Base-by-base conservation (phyloP, 345 rosid species). In the Microcos paniculata region DNA sequence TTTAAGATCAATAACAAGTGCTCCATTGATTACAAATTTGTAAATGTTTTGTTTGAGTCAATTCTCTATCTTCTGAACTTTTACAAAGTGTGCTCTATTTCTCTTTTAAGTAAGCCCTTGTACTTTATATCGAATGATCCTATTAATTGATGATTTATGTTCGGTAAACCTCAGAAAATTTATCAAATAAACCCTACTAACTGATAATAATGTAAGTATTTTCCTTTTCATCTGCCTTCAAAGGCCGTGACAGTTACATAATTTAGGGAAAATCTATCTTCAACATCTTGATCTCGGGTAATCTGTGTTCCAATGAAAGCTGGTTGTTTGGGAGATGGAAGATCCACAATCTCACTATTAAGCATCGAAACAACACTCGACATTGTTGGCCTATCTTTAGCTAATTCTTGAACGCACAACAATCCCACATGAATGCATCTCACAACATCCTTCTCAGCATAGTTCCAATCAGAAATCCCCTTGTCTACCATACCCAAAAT, bases 351-450 rank as follows among this genome's bases (percentile, higher is more conserved):
- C 38, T 82, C 78, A 76, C 76, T 53, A 5, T 26, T 77, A 42
- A 71, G 38, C 35, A 56, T 71, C 13, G 64, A 71, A 28, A 55
- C 63, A 8, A 53, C 52, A 13, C 7, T 40, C 8, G 81, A 46
- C 46, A 77, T 70, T 1, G 30, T 43, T 19, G 79, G 74, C 46
- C 81, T 77, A 11, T 81, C 81, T n/a, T 78, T 55, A 12, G 74
- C 80, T 1, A 26, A 62, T 48, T 83, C 82, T 53, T 83, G 82
- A 35, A 75, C 82, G 13, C 80, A 75, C 21, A 83, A 38, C 40
- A 79, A 71, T 8, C 85, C 79, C 48, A 83, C 74, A 33, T 83
- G 75, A 8, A 76, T 13, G 56, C 78, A 61, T 63, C 43, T 63
- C 26, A 31, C 35, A 2, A 63, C 38, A 6, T 63, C 48, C 6